Base-by-base conservation (phyloP, 1,284 basidiomycete species). In the Apiotrichum veenhuisii region DNA sequence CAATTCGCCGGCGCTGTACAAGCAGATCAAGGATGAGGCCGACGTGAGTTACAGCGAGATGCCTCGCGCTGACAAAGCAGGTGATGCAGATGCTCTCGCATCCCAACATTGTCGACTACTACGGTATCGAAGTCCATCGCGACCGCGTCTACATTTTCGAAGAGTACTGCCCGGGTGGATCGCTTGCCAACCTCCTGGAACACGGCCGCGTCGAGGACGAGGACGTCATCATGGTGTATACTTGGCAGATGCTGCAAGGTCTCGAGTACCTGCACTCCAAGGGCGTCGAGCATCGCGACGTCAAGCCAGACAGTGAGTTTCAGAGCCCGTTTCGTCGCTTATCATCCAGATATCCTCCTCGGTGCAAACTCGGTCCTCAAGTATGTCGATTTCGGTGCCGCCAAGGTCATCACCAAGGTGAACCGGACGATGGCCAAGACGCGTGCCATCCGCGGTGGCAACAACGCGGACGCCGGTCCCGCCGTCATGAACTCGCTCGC, bases 121-220 rank as follows among this genome's bases (percentile, higher is more conserved):
- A 97, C 72, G 96, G 96, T 38, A 96, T 99, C 67, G 96, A 99
- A 77, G 95, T 73, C 7, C 95, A 98, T 74, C 88, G 96, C 23
- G 96, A 98, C 79, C 94, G 95, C 76, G 93, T 98, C 14, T 98
- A 96, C 79, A 98, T 98, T 65, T 98, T 98, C 73, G 94, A 98
- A 76, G 95, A 99, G 79, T 98, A 90, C 75, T 99, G 96, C 73
- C 90, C 95, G 70, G 94, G 94, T 40, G 96, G 96, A 15, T 96
- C 91, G 74, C 77, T 99, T 54, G 92, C 90, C 1, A 84, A 89
- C 46, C 79, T 98, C 52, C 80, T 98, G 55, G 94, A 97, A 72
- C 89, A 94, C 70, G 96, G 96, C 1, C 82, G 92, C 50, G 93
- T 99, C 62, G 95, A 98, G 73, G 95, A 98, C 72, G 96, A 99